Evolutionary conservation across 1,284 basidiomycete genomes (phyloP), one percentile per base, ranked within the genome.

Genomic region (Papiliotrema terrestris): DNA sequence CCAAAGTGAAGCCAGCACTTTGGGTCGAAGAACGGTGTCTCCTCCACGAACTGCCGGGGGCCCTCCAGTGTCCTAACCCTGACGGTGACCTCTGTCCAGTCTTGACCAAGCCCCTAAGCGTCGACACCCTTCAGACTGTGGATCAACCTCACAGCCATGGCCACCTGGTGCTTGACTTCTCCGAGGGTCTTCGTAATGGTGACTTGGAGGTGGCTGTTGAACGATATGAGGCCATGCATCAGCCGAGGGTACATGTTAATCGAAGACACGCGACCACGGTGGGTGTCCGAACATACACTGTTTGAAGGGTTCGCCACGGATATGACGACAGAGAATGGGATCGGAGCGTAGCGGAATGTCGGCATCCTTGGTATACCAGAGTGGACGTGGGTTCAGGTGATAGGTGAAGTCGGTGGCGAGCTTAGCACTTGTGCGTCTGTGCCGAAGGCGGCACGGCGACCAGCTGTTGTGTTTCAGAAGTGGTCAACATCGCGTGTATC

Each of bases 1-100:
- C 38, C 50, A 3, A 45, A 8, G 14, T 25, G 25, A 2, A 56
- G 22, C 55, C 55, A 56, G 50, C 38, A 52, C 3, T 6, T 14
- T 19, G 55, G 55, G 11, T 48, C 29, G 6, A 57, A 39, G 44
- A 43, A 45, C 15, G 29, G 38, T 23, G 52, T 49, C 2, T 3
- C 32, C 14, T 42, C 8, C 17, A 57, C 45, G 17, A 37, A 11
- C 36, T n/a, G 9, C 36, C 36, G 11, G 36, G 36, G 11, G 9
- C 17, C 36, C 17, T 37, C 17, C 36, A 37, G 17, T 17, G 36
- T 37, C 17, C 17, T 37, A 17, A 17, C 36, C 9, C 17, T 37
- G 36, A 37, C 36, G 36, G 36, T 37, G 36, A 37, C 36, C 36
- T 37, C 36, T 9, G 17, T 37, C 36, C 36, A 17, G 36, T 11